phyloP scores from a whole-genome alignment of 345 rosid species.

The Litchi chinensis region DNA sequence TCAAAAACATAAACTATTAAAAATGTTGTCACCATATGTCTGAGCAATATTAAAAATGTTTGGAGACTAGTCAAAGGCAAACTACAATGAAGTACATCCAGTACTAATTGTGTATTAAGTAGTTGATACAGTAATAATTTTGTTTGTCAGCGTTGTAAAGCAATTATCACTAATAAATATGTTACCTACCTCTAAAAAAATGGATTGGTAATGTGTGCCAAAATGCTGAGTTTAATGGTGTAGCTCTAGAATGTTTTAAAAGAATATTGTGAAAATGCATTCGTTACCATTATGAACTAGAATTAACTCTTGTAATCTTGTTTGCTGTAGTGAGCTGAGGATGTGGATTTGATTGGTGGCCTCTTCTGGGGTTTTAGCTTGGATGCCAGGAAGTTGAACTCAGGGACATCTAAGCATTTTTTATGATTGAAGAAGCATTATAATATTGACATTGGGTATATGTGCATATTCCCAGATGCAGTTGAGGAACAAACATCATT shows the following conservation, averaged over 20 bases:
- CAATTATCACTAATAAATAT: too few species aligned
- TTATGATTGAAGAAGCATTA: background rate
- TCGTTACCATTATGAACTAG: background rate
- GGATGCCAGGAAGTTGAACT: background rate
- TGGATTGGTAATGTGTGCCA: background rate
- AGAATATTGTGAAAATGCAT: background rate
- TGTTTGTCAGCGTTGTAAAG: too few species aligned
- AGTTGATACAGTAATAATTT: too few species aligned
- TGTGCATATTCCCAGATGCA: background rate
- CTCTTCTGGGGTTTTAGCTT: conserved; percentile 14
- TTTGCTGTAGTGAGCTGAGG: conserved; percentile 1
- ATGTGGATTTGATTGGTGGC: conserved; percentile 5
- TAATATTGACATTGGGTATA: background rate
- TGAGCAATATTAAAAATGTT: background rate
- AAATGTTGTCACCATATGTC: background rate
- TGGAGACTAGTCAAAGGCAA: background rate
- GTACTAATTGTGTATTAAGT: too few species aligned
- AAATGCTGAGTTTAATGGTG: background rate
- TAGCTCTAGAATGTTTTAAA: background rate
- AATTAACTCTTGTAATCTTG: background rate
- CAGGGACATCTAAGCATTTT: background rate
- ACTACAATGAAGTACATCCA: too few species aligned
- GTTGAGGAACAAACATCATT: background rate
- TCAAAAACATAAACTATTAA: background rate
- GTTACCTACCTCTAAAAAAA: background rate